phyloP scores from a whole-genome alignment of 1,284 basidiomycete species.

The Fomitopsis palustris region DNA sequence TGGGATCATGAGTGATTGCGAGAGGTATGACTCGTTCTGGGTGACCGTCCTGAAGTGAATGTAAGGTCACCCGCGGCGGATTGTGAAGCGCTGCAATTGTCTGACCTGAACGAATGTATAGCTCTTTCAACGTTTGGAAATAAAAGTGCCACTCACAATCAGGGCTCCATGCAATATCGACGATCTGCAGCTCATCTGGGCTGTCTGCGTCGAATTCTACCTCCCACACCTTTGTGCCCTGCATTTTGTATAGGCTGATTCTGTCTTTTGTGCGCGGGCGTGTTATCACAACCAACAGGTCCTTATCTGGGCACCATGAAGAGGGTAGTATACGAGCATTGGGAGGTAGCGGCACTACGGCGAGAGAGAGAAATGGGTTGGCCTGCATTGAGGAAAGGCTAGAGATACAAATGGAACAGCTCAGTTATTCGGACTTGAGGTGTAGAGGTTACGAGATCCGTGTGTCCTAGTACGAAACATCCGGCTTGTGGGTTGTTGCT shows the following conservation, averaged over 20 bases:
- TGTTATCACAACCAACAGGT: conserved; percentile 66
- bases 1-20: conserved; percentile 1
- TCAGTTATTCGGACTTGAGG: neutral
- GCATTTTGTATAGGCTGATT: conserved; percentile 75
- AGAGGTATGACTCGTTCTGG: conserved; percentile 45
- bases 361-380: conserved; percentile 53
- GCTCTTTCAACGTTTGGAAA: conserved; percentile 6
- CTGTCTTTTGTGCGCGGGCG: conserved; percentile 62
- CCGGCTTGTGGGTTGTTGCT: neutral
- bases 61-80: conserved; percentile 62
- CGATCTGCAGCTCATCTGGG: conserved; percentile 46
- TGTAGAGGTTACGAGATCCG: too few species aligned
- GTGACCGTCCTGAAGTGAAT: conserved; percentile 73
- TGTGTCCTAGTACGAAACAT: too few species aligned
- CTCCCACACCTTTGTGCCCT: conserved; percentile 79
- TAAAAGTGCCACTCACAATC: conserved; percentile 50
- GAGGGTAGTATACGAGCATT: conserved; percentile 53
- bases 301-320: conserved; percentile 83
- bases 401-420: neutral
- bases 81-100: conserved; percentile 70
- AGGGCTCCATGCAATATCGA: conserved; percentile 73
- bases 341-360: conserved; percentile 52
- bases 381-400: conserved; percentile 27
- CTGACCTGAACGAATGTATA: conserved; percentile 46
- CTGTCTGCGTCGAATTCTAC: conserved; percentile 47